These are phyloP conservation scores for Hsuehochloa calcarea DNA, from an alignment of 176 grass and related monocot genomes.

Conservation along the genomic window DNA sequence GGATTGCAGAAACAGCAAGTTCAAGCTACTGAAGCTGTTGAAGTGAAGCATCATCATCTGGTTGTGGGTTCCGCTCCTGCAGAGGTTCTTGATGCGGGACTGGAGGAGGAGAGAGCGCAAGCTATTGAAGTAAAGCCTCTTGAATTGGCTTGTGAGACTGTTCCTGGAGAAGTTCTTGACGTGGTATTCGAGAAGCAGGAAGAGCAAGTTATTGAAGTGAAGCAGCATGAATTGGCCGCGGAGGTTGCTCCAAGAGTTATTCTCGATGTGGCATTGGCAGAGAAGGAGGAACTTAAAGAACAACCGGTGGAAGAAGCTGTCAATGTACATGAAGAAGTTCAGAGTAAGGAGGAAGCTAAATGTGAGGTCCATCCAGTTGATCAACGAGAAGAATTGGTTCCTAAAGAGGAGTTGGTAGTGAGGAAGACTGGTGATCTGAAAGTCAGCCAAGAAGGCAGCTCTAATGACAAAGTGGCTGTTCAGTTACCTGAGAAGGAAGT, in stretches of 20 bases:
- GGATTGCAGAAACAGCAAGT: background rate
- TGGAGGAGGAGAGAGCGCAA: constrained; percentile 24
- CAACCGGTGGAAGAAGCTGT: constrained; percentile 1
- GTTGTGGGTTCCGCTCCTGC: background rate
- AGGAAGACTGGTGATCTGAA: background rate
- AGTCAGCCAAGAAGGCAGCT: constrained; percentile 20
- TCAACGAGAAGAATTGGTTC: constrained; percentile 14
- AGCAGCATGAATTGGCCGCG: background rate
- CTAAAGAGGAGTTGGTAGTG: background rate
- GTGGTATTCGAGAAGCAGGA: background rate
- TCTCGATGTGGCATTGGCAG: constrained; percentile 12
- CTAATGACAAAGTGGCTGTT: background rate
- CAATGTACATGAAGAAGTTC: background rate
- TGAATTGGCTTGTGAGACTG: constrained; percentile 24
- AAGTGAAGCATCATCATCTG: background rate
- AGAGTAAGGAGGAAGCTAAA: constrained; percentile 30
- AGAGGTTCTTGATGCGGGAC: background rate
- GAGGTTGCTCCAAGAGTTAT: constrained; percentile 14
- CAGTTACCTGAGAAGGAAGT: constrained; percentile 34
- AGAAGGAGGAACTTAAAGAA: constrained; percentile 2
- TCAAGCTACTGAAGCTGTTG: background rate
- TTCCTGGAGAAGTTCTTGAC: constrained; percentile 14
- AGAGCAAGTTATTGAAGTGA: constrained; percentile 2
- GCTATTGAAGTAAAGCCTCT: constrained; percentile 1
- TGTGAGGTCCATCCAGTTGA: constrained; percentile 2